Evolutionary conservation across 2,329 filamentous ascomycete genomes (phyloP).

Genomic region (Alternaria arbusti): DNA sequence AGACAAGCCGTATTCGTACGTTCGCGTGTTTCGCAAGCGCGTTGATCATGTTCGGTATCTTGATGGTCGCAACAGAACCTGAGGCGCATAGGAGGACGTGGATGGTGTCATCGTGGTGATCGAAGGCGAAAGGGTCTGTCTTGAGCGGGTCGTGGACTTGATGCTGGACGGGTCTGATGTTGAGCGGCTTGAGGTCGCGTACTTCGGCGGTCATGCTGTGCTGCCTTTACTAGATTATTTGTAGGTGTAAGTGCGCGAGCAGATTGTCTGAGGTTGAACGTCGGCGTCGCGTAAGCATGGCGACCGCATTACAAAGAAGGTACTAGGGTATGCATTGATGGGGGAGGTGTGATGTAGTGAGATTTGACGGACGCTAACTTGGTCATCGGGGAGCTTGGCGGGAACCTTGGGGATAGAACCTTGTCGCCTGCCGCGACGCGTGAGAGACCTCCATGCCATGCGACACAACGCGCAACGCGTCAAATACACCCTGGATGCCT

Average conservation of each 20-base stretch:
- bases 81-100: conserved; percentile 72
- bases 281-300: neutral
- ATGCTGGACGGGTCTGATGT: conserved; percentile 34
- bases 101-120: conserved; percentile 43
- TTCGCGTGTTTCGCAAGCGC: conserved; percentile 60
- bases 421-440: neutral
- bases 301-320: conserved; percentile 14
- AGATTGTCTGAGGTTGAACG: conserved; percentile 12
- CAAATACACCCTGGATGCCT: neutral
- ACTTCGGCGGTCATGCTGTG: conserved; percentile 33
- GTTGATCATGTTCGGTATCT: conserved; percentile 60
- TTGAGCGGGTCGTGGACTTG: conserved; percentile 25
- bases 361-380: conserved; percentile 13
- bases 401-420: neutral
- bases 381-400: neutral
- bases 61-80: conserved; percentile 87
- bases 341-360: conserved; percentile 5
- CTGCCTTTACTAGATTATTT: neutral
- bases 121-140: conserved; percentile 29
- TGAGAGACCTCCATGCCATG: neutral
- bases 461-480: neutral
- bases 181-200: conserved; percentile 34
- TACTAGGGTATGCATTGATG: neutral
- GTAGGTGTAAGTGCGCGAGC: conserved; percentile 5
- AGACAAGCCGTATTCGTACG: conserved; percentile 82